These are phyloP conservation scores for Ophiocordyceps polyrhachis-furcata DNA, from an alignment of 2,329 filamentous ascomycete species.

Conservation along the genomic window DNA sequence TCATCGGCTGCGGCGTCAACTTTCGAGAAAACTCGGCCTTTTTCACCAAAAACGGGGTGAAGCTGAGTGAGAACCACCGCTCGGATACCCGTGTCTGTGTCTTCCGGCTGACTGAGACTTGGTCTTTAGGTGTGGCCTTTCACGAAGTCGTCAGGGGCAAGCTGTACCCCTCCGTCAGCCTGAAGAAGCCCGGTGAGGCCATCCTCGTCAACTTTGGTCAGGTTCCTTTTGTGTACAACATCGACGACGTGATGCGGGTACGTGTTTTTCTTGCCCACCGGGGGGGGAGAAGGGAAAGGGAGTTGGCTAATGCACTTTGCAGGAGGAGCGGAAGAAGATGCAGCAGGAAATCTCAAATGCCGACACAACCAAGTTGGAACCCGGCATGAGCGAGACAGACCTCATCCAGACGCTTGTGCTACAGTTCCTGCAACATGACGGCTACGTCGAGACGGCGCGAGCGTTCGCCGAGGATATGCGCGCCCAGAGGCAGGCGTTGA, in stretches of 20 bases:
- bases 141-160: conserved; percentile 41
- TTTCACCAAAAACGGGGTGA: conserved; percentile 46
- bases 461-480: conserved; percentile 73
- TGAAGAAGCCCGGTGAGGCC: conserved; percentile 45
- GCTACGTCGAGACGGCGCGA: conserved; percentile 81
- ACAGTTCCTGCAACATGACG: conserved; percentile 86
- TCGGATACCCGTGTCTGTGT: background rate
- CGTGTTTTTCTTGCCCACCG: conserved; percentile 8
- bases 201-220: conserved; percentile 49
- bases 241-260: conserved; percentile 69
- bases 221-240: conserved; percentile 74
- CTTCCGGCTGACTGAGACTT: background rate
- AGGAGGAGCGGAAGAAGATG: conserved; percentile 43
- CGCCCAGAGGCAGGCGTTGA: conserved; percentile 52
- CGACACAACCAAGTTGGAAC: conserved; percentile 41
- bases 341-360: conserved; percentile 38
- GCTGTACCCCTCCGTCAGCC: conserved; percentile 48
- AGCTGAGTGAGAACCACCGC: conserved; percentile 25
- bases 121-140: conserved; percentile 45
- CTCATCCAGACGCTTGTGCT: conserved; percentile 66
- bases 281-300: background rate
- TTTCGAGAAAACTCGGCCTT: conserved; percentile 46
- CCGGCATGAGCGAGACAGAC: conserved; percentile 50
- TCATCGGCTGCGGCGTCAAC: conserved; percentile 48
- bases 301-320: conserved; percentile 5